phyloP scores from a whole-genome alignment of 2,329 filamentous ascomycete genomes.

The Colletotrichum zoysiae region DNA sequence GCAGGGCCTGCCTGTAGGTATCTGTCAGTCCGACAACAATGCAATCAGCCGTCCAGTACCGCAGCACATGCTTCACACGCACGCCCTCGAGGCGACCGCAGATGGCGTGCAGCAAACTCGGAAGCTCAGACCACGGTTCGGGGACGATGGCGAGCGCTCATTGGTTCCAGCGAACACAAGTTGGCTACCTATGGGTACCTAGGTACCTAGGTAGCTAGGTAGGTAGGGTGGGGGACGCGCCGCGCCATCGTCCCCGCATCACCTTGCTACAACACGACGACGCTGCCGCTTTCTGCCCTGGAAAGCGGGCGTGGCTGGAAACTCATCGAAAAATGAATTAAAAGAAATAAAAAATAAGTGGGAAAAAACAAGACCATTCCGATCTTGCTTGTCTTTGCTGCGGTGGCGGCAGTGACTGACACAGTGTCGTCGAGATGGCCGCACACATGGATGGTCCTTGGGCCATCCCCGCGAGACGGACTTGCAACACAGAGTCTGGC shows the following conservation, averaged over 20 bases:
- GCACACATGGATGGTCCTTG: slow-evolving; percentile 20
- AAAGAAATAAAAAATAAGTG: not conserved
- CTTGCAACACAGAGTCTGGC: slow-evolving; percentile 22
- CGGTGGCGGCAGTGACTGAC: not conserved
- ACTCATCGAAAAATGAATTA: not conserved
- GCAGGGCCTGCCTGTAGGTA: too few relatives aligned
- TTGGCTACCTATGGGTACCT: not conserved
- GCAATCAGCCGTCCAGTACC: not conserved
- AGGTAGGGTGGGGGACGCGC: slow-evolving; percentile 22
- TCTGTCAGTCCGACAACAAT: not conserved
- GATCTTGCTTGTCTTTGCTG: not conserved
- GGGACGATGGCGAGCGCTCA: not conserved
- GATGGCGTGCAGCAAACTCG: slow-evolving; percentile 36
- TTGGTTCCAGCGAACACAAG: not conserved
- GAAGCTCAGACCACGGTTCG: slow-evolving; percentile 35
- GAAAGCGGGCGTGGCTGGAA: slow-evolving; percentile 6
- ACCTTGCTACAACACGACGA: slow-evolving; percentile 22
- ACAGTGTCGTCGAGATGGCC: not conserved
- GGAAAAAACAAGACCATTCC: not conserved
- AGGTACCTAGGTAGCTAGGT: too few relatives aligned
- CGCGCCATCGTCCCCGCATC: slow-evolving; percentile 33
- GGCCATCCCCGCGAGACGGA: slow-evolving; percentile 24
- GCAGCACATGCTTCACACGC: slow-evolving; percentile 8
- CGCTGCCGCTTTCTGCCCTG: slow-evolving; percentile 19
- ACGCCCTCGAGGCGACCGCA: slow-evolving; percentile 22